Conservation (phyloP, 148 eudicot species). For the Cornus kousa region DNA sequence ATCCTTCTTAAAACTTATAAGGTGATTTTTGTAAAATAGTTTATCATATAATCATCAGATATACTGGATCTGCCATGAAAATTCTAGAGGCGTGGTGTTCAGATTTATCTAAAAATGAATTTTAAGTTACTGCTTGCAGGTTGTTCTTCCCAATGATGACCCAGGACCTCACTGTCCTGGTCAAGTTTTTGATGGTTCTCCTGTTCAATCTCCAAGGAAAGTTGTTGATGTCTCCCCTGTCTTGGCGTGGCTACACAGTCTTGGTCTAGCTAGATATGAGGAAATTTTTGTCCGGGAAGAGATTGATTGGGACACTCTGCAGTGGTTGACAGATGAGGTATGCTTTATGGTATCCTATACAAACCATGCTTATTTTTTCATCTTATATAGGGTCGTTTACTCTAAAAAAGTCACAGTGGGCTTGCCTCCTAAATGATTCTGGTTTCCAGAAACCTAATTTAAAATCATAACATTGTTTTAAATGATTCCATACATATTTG, state of each 20-base stretch:
- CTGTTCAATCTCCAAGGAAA: conserved; percentile 26
- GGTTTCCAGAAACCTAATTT: no score
- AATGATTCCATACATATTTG: no score
- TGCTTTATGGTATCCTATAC: conserved; percentile 8
- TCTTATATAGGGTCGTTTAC: no score
- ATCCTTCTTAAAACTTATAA: neutral
- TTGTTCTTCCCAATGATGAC: conserved; percentile 22
- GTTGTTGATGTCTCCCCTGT: conserved; percentile 45
- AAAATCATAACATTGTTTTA: no score
- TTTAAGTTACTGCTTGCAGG: conserved; percentile 37
- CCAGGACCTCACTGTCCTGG: conserved; percentile 25
- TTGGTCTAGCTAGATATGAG: conserved; percentile 74
- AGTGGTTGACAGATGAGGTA: conserved; percentile 88
- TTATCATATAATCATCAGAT: neutral
- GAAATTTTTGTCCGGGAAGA: conserved; percentile 63
- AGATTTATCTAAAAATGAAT: neutral
- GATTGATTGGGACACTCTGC: conserved; percentile 82
- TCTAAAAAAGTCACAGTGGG: no score
- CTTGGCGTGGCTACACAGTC: conserved; percentile 56
- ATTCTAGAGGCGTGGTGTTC: neutral
- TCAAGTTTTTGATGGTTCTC: conserved; percentile 46
- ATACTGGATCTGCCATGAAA: neutral
- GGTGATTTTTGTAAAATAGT: neutral
- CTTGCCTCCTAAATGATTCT: no score
- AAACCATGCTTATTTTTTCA: neutral